Evolutionary conservation across 352 stramenopile genomes (phyloP).

Genomic region (Globisporangium apiculatum): DNA sequence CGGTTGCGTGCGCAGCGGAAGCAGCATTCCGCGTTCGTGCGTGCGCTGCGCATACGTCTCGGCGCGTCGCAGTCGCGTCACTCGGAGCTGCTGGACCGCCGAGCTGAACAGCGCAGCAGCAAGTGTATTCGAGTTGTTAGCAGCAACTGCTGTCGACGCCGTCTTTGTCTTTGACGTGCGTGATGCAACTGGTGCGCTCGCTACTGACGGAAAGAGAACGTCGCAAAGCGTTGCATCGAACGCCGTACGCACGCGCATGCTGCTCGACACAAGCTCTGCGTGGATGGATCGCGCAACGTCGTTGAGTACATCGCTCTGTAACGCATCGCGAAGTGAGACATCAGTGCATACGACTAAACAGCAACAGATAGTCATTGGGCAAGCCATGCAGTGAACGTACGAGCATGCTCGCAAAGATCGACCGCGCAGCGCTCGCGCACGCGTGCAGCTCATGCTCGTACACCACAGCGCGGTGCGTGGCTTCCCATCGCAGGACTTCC

Average conservation of each 20-base stretch:
- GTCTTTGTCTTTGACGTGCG: not conserved
- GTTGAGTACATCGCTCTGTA: constrained; percentile 15
- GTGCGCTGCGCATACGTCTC: not conserved
- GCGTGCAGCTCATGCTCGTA: constrained; percentile 13
- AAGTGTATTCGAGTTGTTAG: not conserved
- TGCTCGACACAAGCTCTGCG: constrained; percentile 23
- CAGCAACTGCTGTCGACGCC: not conserved
- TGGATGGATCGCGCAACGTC: constrained; percentile 34
- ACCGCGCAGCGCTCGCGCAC: not conserved
- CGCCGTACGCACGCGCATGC: constrained; percentile 14
- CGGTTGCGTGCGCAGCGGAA: not conserved
- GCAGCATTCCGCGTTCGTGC: not conserved
- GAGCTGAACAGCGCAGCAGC: constrained; percentile 1
- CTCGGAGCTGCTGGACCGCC: constrained; percentile 4
- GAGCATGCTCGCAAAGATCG: constrained; percentile 19
- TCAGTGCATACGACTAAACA: too few relatives aligned
- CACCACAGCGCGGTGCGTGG: constrained; percentile 16
- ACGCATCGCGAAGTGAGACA: too few relatives aligned
- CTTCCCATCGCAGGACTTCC: constrained; percentile 20
- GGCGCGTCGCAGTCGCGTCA: not conserved
- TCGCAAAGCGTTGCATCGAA: constrained; percentile 11
- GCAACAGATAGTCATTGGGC: too few relatives aligned
- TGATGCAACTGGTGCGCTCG: not conserved
- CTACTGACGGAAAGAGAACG: constrained; percentile 16
- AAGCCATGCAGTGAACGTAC: constrained; percentile 1